These are phyloP conservation scores for Suillus americanus DNA, from an alignment of 768 basidiomycete species.

Conservation along the genomic window DNA sequence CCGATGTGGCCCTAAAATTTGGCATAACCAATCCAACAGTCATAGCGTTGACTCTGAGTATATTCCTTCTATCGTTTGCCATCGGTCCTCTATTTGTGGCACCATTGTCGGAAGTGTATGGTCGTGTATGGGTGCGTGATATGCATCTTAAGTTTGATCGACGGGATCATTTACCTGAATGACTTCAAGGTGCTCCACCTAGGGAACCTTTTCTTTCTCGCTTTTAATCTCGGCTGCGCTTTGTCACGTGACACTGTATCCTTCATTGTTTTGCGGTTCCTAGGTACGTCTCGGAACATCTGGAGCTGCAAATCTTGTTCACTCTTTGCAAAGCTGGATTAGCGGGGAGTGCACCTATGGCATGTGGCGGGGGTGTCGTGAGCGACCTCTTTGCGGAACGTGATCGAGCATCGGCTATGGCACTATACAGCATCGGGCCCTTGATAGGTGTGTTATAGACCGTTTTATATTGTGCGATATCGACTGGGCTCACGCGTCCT, in stretches of 20 bases:
- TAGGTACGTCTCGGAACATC: conserved; percentile 44
- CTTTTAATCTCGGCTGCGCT: conserved; percentile 69
- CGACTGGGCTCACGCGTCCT: conserved; percentile 9
- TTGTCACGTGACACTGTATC: conserved; percentile 55
- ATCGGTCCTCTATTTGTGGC: conserved; percentile 65
- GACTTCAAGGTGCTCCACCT: conserved; percentile 58
- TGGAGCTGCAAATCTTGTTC: background rate
- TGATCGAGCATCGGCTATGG: conserved; percentile 68
- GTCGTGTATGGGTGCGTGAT: conserved; percentile 59
- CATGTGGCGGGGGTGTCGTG: conserved; percentile 62
- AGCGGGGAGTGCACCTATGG: conserved; percentile 62
- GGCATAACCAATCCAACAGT: conserved; percentile 51
- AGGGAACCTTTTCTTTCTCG: conserved; percentile 57
- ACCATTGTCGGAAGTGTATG: conserved; percentile 74
- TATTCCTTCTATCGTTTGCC: conserved; percentile 68
- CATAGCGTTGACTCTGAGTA: conserved; percentile 55
- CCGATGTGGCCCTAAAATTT: conserved; percentile 51
- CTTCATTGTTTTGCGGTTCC: conserved; percentile 66
- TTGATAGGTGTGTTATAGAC: conserved; percentile 44
- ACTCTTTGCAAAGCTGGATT: conserved; percentile 51
- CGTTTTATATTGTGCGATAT: background rate
- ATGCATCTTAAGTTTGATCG: background rate
- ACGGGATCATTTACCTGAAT: background rate
- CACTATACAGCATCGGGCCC: conserved; percentile 62
- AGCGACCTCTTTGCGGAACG: conserved; percentile 65